Evolutionary conservation across 1,284 basidiomycete genomes (phyloP).

Genomic region (Marasmius tenuissimus): DNA sequence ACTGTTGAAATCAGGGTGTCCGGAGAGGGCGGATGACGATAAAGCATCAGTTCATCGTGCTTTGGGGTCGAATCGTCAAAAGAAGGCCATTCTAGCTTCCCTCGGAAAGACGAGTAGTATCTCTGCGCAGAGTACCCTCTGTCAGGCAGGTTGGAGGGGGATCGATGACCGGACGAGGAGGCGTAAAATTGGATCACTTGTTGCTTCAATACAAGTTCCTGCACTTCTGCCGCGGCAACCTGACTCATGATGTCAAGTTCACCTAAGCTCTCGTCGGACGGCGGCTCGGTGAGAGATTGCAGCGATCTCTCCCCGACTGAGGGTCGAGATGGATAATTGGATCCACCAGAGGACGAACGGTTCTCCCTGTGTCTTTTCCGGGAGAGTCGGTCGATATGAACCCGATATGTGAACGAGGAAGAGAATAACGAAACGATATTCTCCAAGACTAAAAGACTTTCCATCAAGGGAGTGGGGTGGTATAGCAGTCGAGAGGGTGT

Average conservation of each 20-base stretch:
- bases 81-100: neutral
- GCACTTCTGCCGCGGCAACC: neutral
- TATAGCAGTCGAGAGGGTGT: neutral
- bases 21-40: slow-evolving; percentile 44
- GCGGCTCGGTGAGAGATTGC: neutral
- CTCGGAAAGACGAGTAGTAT: neutral
- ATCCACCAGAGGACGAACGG: neutral
- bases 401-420: slow-evolving; percentile 5
- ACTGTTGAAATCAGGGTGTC: slow-evolving; percentile 9
- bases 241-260: neutral
- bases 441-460: slow-evolving; percentile 4
- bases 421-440: slow-evolving; percentile 1
- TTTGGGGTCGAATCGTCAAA: neutral
- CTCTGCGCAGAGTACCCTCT: neutral
- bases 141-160: neutral
- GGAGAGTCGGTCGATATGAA: slow-evolving; percentile 4
- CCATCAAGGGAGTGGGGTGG: slow-evolving; percentile 13
- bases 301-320: neutral
- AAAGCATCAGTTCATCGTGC: slow-evolving; percentile 36
- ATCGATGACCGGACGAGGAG: neutral
- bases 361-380: neutral
- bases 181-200: neutral
- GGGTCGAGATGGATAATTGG: neutral
- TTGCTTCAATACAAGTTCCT: neutral
- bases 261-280: neutral